A percentile compares a stretch with the other conserved stretches of the same genome.
phyloP scores from a whole-genome alignment of 1,284 basidiomycete species.

The Ganoderma boninense region DNA sequence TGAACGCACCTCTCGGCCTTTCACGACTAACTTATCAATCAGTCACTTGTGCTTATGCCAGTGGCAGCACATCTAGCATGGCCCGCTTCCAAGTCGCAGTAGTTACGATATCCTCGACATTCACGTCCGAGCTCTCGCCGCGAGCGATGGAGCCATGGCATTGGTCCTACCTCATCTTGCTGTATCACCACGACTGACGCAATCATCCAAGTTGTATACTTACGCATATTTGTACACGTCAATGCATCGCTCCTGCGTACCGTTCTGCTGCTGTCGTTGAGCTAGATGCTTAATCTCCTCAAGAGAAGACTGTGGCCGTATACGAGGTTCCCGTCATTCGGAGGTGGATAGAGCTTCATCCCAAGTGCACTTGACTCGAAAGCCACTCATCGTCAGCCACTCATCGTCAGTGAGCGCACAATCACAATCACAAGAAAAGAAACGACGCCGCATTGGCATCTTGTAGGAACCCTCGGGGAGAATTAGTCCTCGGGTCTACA shows the following conservation, averaged over 20 bases:
- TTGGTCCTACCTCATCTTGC: background rate
- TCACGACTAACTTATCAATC: background rate
- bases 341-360: too few relatives aligned
- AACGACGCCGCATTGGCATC: too few relatives aligned
- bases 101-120: background rate
- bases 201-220: background rate
- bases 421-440: too few relatives aligned
- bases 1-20: conserved; percentile 35
- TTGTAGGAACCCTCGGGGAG: too few relatives aligned
- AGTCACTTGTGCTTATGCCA: background rate
- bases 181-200: background rate
- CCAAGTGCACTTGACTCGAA: too few relatives aligned
- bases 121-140: background rate
- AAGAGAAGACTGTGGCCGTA: too few relatives aligned
- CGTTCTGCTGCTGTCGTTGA: background rate
- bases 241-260: background rate
- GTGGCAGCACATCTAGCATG: background rate
- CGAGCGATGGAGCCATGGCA: background rate
- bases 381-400: too few relatives aligned
- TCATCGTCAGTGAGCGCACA: too few relatives aligned
- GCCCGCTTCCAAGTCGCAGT: background rate
- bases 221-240: background rate
- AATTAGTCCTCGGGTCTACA: too few relatives aligned
- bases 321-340: too few relatives aligned
- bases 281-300: background rate